Percentiles rank a stretch among this genome's conserved stretches.
These are phyloP conservation scores for Discostella pseudostelligera DNA, from an alignment of 108 stramenopile genomes.

Conservation along the genomic window DNA sequence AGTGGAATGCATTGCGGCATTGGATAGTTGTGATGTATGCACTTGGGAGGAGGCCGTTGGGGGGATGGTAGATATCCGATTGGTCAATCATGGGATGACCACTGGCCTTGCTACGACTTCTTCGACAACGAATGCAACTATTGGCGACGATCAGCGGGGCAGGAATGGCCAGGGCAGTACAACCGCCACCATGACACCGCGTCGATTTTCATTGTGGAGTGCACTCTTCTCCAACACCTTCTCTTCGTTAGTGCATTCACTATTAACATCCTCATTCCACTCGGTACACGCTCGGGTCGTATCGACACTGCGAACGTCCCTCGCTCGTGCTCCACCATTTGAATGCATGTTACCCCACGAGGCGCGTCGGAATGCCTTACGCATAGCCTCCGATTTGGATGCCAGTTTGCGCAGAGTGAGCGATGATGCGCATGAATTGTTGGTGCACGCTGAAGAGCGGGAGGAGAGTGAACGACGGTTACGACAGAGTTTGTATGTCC, in stretches of 20 bases:
- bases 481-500: constrained; percentile 83
- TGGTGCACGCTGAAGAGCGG: constrained; percentile 89
- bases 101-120: constrained; percentile 8
- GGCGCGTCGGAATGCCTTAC: constrained; percentile 82
- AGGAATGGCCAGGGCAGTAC: background rate
- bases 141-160: constrained; percentile 15
- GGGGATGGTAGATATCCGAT: constrained; percentile 66
- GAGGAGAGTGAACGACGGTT: constrained; percentile 82
- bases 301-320: constrained; percentile 67
- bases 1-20: constrained; percentile 52
- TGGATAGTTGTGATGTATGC: constrained; percentile 57
- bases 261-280: constrained; percentile 80
- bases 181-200: constrained; percentile 10
- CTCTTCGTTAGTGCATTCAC: constrained; percentile 79
- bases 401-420: constrained; percentile 66
- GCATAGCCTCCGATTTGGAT: constrained; percentile 81
- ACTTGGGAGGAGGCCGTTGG: constrained; percentile 83
- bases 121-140: background rate
- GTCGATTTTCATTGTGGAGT: constrained; percentile 81
- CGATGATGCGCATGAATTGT: constrained; percentile 85
- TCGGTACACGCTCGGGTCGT: constrained; percentile 80
- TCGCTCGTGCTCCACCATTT: constrained; percentile 81
- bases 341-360: constrained; percentile 76
- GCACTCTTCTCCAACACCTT: constrained; percentile 85
- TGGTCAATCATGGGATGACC: constrained; percentile 54